Base-by-base conservation (phyloP, 345 rosid species). In the Laguncularia racemosa region DNA sequence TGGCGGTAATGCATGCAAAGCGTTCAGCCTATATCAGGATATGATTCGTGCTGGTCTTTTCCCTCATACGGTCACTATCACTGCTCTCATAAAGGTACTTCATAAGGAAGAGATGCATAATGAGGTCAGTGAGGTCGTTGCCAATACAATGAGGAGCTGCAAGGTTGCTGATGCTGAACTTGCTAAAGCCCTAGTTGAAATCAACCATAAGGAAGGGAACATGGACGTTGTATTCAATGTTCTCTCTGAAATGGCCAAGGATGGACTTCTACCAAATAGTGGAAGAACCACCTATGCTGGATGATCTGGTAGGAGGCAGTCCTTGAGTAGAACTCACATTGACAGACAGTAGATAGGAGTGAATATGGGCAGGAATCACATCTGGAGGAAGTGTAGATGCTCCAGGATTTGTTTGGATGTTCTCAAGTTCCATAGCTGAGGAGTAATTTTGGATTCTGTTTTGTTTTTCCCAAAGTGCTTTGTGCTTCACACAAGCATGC, bases 141-240 rank as follows among this genome's bases (percentile, higher is more conserved):
- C 46, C 47, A 66, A 73, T 63, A 64, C 70, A 14, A 64, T 91
- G 58, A 71, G 81, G 73, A 91, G 91, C 77, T 86, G 92, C 78
- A 82, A 78, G 71, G 67, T 88, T 64, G 74, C 78, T 52, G 95
- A 86, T 67, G 90, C 88, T 48, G 96, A 88, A 72, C 74, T 77
- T 62, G 77, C 81, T 11, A 88, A 87, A 76, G 74, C 73, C 18
- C 84, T 86, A 17, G 81, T 88, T 40, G 90, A 86, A 59, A 81
- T 86, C 65, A 84, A 91, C 72, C 83, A 79, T 50, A 88, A 76
- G 61, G 96, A 91, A 82, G 95, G 96, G 50, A 86, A 88, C 64
- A 79, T 86, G 90, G 84, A 84, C 78, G 83, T 73, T 0, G 89
- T 77, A 72, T 74, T 88, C 46, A 68, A 75, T 61, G 67, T 88